Percentiles rank a stretch among this genome's conserved stretches.
phyloP scores from a whole-genome alignment of 768 basidiomycete species.

The Rhodotorula diobovata region DNA sequence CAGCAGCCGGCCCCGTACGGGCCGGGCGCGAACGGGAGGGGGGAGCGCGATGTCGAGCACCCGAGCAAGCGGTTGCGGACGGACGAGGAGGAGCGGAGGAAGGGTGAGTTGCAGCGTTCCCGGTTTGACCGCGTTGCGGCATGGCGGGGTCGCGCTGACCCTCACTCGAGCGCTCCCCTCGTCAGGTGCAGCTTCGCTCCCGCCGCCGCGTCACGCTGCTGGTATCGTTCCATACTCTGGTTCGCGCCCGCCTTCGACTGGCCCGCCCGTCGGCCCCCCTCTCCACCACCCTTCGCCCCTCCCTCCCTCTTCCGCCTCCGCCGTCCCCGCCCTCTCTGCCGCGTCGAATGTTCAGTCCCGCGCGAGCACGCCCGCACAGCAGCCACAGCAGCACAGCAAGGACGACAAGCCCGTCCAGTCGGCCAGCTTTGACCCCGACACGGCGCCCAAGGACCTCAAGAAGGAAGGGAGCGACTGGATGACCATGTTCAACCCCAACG shows the following conservation, averaged over 20 bases:
- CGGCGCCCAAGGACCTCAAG: conserved; percentile 50
- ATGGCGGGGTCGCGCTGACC: too few relatives aligned
- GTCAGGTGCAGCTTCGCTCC: neutral
- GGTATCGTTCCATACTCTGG: neutral
- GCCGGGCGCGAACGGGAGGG: conserved; percentile 5
- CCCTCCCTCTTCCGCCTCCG: conserved; percentile 7
- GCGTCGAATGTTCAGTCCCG: conserved; percentile 1
- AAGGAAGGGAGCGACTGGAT: conserved; percentile 82
- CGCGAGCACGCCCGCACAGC: neutral
- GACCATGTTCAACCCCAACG: conserved; percentile 76
- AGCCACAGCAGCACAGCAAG: conserved; percentile 1
- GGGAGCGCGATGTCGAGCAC: conserved; percentile 16
- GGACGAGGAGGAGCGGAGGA: conserved; percentile 25
- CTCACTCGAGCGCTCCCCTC: neutral
- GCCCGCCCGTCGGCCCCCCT: conserved; percentile 2
- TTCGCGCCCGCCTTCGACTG: conserved; percentile 22
- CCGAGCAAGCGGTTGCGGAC: conserved; percentile 21
- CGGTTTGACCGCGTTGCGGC: too few relatives aligned
- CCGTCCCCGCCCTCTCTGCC: conserved; percentile 19
- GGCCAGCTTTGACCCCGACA: conserved; percentile 49
- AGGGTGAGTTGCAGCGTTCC: conserved; percentile 16
- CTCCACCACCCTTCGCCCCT: conserved; percentile 27
- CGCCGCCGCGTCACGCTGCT: conserved; percentile 4
- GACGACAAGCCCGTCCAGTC: conserved; percentile 21
- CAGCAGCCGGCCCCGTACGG: neutral